Evolutionary conservation across 2,329 filamentous ascomycete species (phyloP).

Genomic region (Aureobasidium sp.): DNA sequence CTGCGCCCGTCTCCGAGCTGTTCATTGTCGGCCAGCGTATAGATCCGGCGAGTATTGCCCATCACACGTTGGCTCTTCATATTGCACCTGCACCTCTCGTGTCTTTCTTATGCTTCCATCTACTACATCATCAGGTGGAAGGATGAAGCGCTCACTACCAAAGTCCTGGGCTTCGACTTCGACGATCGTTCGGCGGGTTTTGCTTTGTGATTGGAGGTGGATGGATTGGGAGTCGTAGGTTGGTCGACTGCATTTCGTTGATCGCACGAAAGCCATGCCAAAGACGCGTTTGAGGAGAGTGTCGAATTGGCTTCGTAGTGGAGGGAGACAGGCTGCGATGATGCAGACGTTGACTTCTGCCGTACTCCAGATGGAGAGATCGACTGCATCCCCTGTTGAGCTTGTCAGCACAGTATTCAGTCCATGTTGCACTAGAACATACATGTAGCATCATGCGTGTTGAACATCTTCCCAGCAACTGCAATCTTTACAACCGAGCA

Average conservation of each 20-base stretch:
- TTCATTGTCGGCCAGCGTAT: neutral
- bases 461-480: conserved; percentile 11
- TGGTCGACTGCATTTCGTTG: neutral
- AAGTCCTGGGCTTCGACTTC: conserved; percentile 1
- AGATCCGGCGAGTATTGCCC: neutral
- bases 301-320: conserved; percentile 17
- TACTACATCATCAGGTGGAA: conserved; percentile 1
- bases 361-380: conserved; percentile 16
- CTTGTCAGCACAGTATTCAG: neutral
- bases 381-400: conserved; percentile 15
- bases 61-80: neutral
- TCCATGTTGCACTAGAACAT: neutral
- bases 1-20: neutral
- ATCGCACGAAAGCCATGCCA: conserved; percentile 2
- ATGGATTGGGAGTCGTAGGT: conserved; percentile 1
- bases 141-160: neutral
- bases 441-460: conserved; percentile 13
- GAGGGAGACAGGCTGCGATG: conserved; percentile 18
- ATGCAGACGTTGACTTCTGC: conserved; percentile 19
- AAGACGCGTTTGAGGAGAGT: conserved; percentile 12
- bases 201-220: neutral
- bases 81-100: conserved; percentile 4
- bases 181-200: neutral
- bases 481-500: conserved; percentile 18
- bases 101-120: conserved; percentile 4